Evolutionary conservation across 345 rosid genomes (phyloP).

Genomic region (Citrus australasica): DNA sequence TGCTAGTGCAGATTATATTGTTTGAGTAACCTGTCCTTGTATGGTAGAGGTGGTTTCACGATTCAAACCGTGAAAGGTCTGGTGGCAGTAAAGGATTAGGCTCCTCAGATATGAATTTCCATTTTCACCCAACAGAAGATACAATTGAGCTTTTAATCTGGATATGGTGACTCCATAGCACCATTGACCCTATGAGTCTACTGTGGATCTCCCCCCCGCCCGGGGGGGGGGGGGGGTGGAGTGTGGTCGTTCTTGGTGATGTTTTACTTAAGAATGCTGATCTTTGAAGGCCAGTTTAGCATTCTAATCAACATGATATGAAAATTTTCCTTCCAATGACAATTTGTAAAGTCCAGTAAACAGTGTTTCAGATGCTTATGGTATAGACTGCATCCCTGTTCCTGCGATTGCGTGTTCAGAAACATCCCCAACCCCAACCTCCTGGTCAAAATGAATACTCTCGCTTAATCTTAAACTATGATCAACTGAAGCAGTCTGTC

Average conservation of each 20-base stretch:
- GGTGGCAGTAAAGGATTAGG: background rate
- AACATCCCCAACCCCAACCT: background rate
- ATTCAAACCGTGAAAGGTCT: background rate
- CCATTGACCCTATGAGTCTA: too few relatives aligned
- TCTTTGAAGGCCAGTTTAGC: background rate
- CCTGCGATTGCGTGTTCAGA: background rate
- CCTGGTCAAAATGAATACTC: background rate
- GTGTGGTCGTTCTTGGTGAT: background rate
- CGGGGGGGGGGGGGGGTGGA: too few relatives aligned
- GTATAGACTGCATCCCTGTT: background rate
- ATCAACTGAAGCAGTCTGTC: background rate
- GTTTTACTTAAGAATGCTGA: background rate
- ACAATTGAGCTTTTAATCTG: background rate
- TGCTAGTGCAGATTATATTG: background rate
- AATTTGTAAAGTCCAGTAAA: background rate
- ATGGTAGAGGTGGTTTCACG: background rate
- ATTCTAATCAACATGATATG: background rate
- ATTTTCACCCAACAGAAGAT: background rate
- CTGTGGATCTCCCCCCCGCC: background rate
- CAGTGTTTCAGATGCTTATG: background rate
- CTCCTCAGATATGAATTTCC: background rate
- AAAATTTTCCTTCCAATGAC: background rate
- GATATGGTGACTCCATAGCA: background rate
- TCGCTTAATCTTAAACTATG: background rate
- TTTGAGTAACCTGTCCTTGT: background rate